Evolutionary conservation across 306 rosid species (phyloP).

Genomic region (Elaeagnus macrophylla): DNA sequence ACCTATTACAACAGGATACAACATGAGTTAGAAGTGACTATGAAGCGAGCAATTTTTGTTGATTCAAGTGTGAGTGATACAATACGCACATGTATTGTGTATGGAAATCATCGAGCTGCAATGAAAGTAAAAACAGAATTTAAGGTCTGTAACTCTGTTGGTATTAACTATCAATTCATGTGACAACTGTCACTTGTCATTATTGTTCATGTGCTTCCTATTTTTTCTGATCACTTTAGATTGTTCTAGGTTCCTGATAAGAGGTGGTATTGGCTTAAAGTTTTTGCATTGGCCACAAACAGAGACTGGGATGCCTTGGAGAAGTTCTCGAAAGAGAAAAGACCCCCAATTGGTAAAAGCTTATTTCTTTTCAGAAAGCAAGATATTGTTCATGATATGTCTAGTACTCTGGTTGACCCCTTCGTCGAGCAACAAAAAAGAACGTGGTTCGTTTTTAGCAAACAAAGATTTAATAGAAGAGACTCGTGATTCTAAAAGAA

Average conservation of each 20-base stretch:
- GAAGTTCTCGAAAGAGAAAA: conserved; percentile 86
- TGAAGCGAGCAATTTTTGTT: conserved; percentile 96
- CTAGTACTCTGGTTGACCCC: too few species aligned
- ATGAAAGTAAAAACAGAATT: conserved; percentile 84
- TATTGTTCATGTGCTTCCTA: too few species aligned
- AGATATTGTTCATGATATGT: background rate
- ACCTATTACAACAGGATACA: conserved; percentile 52
- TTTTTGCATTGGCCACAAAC: conserved; percentile 89
- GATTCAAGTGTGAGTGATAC: conserved; percentile 96
- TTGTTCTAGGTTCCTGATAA: conserved; percentile 83
- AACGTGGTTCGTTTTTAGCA: too few species aligned
- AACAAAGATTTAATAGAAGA: too few species aligned
- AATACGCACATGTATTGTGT: conserved; percentile 90
- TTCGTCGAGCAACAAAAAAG: too few species aligned
- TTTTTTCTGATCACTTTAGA: too few species aligned
- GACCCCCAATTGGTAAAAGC: conserved; percentile 76
- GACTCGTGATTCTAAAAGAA: too few species aligned
- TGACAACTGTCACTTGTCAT: too few species aligned
- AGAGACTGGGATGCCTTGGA: conserved; percentile 90
- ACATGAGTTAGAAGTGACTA: conserved; percentile 78
- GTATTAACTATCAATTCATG: too few species aligned
- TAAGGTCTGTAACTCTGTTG: conserved; percentile 46
- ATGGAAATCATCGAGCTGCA: conserved; percentile 95
- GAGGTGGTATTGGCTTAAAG: conserved; percentile 99
- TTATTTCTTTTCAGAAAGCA: conserved; percentile 1